A percentile compares a stretch with the other conserved stretches of the same genome.
Conservation (phyloP, 371 early-diverging fungal species). For the Amoeboaphelidium occidentale region DNA sequence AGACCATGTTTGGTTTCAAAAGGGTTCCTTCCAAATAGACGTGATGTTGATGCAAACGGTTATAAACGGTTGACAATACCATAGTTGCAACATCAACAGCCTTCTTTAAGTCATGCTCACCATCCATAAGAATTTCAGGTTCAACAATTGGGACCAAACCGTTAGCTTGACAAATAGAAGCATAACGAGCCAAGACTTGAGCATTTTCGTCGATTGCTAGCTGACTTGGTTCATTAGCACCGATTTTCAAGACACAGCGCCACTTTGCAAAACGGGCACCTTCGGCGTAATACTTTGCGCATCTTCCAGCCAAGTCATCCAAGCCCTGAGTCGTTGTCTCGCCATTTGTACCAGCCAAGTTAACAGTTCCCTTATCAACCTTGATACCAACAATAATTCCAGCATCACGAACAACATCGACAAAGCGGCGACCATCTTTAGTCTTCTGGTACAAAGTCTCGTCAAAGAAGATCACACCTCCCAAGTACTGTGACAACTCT, state of each 20-base stretch:
- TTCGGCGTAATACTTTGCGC: conserved; percentile 17
- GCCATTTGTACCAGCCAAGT: conserved; percentile 19
- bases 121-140: conserved; percentile 41
- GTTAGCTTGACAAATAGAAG: conserved; percentile 29
- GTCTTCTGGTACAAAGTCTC: conserved; percentile 31
- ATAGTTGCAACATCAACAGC: conserved; percentile 18
- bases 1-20: conserved; percentile 37
- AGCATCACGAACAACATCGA: conserved; percentile 16
- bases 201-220: conserved; percentile 31
- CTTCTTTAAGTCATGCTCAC: conserved; percentile 24
- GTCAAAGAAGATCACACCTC: conserved; percentile 38
- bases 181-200: conserved; percentile 33
- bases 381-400: conserved; percentile 34
- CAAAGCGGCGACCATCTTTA: conserved; percentile 19
- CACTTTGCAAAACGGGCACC: conserved; percentile 42
- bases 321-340: conserved; percentile 36
- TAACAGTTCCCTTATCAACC: conserved; percentile 28
- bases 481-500: conserved; percentile 22
- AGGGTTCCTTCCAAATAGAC: conserved; percentile 33
- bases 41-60: conserved; percentile 20
- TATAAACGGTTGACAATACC: conserved; percentile 25
- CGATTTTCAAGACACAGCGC: conserved; percentile 28
- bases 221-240: conserved; percentile 15
- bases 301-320: conserved; percentile 27
- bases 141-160: conserved; percentile 39